Conservation (phyloP, 2,329 filamentous ascomycete species). For the Aspergillus fumigatus region DNA sequence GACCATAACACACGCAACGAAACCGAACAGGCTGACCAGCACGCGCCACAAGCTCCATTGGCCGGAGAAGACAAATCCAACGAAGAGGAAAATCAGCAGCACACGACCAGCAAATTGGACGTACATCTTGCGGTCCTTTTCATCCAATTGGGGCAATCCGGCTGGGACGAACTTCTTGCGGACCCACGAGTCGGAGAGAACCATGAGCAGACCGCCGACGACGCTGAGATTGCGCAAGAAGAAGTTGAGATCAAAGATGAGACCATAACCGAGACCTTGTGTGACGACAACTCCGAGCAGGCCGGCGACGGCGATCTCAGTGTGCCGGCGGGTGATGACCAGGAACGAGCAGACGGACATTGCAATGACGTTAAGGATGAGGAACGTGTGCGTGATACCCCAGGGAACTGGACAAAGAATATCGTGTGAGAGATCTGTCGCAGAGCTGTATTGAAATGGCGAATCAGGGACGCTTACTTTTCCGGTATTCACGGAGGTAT, state of each 20-base stretch:
- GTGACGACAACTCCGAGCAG: conserved; percentile 87
- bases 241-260: conserved; percentile 99
- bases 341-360: conserved; percentile 79
- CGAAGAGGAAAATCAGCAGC: conserved; percentile 92
- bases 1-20: conserved; percentile 95
- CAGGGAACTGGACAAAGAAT: conserved; percentile 62
- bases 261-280: conserved; percentile 91
- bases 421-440: conserved; percentile 12
- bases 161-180: conserved; percentile 96
- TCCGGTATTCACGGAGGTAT: conserved; percentile 87
- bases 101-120: conserved; percentile 96
- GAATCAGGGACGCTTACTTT: conserved; percentile 61
- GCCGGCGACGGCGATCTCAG: conserved; percentile 85
- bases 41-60: conserved; percentile 89
- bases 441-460: neutral
- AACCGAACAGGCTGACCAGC: conserved; percentile 75
- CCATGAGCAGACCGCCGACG: conserved; percentile 95
- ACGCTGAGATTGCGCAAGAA: conserved; percentile 98
- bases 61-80: conserved; percentile 94
- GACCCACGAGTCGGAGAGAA: conserved; percentile 95
- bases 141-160: conserved; percentile 86
- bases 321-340: conserved; percentile 88
- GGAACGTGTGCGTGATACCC: conserved; percentile 88
- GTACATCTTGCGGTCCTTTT: conserved; percentile 99
- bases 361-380: conserved; percentile 81